A percentile compares a stretch with the other conserved stretches of the same genome.
Conservation (phyloP, 2,329 filamentous ascomycete species). For the Hirsutella minnesotensis region DNA sequence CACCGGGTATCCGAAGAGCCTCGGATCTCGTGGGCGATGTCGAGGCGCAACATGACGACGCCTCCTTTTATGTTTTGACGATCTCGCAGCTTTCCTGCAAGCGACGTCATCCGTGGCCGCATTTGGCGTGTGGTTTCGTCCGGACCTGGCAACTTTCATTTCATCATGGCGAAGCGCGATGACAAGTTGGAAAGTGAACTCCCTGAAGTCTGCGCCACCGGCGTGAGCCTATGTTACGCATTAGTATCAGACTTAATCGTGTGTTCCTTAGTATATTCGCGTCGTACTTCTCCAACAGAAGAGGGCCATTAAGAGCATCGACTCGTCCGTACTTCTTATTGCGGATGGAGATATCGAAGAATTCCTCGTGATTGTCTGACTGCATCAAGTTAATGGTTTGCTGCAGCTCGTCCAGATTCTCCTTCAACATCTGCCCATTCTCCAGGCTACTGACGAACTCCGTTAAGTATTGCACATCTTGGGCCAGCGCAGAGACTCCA, state of each 20-base stretch:
- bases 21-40: no score
- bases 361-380: constrained; percentile 86
- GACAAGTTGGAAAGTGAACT: constrained; percentile 60
- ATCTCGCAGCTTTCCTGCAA: neutral
- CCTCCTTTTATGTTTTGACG: no score
- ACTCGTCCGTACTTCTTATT: constrained; percentile 94
- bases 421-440: constrained; percentile 71
- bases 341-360: constrained; percentile 79
- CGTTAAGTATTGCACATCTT: constrained; percentile 74
- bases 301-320: constrained; percentile 78
- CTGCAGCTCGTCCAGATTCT: constrained; percentile 84
- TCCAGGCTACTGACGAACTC: constrained; percentile 80
- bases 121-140: neutral
- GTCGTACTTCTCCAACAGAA: constrained; percentile 79
- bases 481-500: constrained; percentile 67
- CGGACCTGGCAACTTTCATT: constrained; percentile 9
- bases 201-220: constrained; percentile 45
- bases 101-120: neutral
- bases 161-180: constrained; percentile 59
- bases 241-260: constrained; percentile 10
- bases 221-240: constrained; percentile 42
- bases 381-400: constrained; percentile 87
- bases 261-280: neutral
- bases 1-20: no score
- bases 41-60: no score